Evolutionary conservation across 2,329 filamentous ascomycete species (phyloP).

Genomic region (Pseudogymnoascus sp.): DNA sequence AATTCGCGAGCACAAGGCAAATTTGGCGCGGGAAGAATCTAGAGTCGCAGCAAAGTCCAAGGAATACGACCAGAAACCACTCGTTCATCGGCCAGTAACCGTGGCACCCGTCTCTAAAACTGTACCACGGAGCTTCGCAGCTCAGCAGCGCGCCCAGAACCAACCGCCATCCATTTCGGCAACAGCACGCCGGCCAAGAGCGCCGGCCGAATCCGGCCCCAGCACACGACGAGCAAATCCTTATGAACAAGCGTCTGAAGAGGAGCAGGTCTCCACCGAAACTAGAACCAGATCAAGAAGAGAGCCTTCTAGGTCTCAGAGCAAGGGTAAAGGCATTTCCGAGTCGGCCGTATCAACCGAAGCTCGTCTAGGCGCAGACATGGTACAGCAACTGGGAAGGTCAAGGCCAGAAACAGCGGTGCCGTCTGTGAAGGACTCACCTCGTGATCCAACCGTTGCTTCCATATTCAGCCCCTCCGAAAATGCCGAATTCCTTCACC

Average conservation of each 20-base stretch:
- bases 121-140: conserved; percentile 58
- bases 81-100: background rate
- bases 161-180: conserved; percentile 31
- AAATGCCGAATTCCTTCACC: conserved; percentile 41
- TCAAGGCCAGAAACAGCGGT: background rate
- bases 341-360: background rate
- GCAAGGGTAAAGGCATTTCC: conserved; percentile 10
- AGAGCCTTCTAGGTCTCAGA: conserved; percentile 13
- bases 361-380: conserved; percentile 24
- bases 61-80: background rate
- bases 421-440: background rate
- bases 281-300: conserved; percentile 6
- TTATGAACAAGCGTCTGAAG: background rate
- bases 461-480: conserved; percentile 50
- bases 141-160: conserved; percentile 55
- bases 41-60: background rate
- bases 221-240: background rate
- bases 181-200: conserved; percentile 3
- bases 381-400: conserved; percentile 20
- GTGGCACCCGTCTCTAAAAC: conserved; percentile 28
- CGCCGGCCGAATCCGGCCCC: background rate
- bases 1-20: conserved; percentile 43
- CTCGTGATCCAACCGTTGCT: conserved; percentile 1
- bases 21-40: background rate
- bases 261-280: background rate